These are phyloP conservation scores for Phytophthora melonis DNA, from an alignment of 352 stramenopile genomes.

Conservation along the genomic window DNA sequence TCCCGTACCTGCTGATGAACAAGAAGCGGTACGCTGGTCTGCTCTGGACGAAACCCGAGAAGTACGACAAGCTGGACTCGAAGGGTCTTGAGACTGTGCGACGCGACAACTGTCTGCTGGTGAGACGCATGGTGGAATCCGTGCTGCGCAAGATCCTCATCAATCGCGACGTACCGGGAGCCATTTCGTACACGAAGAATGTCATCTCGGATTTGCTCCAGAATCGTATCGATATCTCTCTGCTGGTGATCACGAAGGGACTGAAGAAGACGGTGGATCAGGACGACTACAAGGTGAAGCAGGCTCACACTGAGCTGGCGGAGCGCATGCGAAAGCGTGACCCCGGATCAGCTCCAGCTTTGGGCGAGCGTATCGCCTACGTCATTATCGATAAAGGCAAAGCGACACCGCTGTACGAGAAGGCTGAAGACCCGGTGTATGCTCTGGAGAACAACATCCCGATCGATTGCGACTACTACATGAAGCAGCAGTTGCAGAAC, in stretches of 20 bases:
- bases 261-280: constrained; percentile 98
- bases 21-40: constrained; percentile 97
- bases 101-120: constrained; percentile 98
- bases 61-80: constrained; percentile 99
- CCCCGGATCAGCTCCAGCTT: constrained; percentile 95
- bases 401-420: constrained; percentile 96
- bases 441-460: constrained; percentile 99
- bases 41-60: constrained; percentile 92
- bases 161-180: constrained; percentile 94
- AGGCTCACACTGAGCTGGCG: constrained; percentile 98
- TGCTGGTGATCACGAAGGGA: constrained; percentile 99
- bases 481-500: constrained; percentile 99
- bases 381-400: constrained; percentile 99
- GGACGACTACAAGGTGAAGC: constrained; percentile 99
- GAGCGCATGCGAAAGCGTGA: constrained; percentile 99
- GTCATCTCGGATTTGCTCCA: constrained; percentile 99
- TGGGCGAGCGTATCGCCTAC: constrained; percentile 99
- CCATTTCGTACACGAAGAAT: constrained; percentile 98
- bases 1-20: constrained; percentile 99
- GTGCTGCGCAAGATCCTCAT: constrained; percentile 99
- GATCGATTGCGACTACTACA: constrained; percentile 99
- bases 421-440: constrained; percentile 99
- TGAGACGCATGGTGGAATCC: constrained; percentile 97
- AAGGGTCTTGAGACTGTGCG: constrained; percentile 99
- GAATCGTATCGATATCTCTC: constrained; percentile 99